A percentile compares a stretch with the other conserved stretches of the same genome.
Evolutionary conservation across 257 asterid genomes (phyloP).

Genomic region (Buddleja alternifolia): DNA sequence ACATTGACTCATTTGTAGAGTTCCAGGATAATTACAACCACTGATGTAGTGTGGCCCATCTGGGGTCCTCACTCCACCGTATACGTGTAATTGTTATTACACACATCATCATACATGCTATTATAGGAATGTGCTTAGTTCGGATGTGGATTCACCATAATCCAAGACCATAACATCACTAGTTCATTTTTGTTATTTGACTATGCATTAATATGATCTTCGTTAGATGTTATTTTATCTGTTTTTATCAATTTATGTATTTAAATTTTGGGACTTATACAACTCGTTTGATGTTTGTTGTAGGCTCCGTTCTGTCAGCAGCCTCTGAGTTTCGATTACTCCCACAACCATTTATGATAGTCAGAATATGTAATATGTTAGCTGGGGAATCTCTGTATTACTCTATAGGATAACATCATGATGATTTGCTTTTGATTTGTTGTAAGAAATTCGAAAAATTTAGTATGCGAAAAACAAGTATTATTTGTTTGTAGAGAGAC

Average conservation of each 20-base stretch:
- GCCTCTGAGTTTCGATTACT: slow-evolving; percentile 85
- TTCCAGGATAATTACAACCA: no score
- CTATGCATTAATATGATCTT: not conserved
- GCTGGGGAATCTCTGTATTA: slow-evolving; percentile 34
- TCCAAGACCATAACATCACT: no score
- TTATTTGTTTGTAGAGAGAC: slow-evolving; percentile 28
- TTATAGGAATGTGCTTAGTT: not conserved
- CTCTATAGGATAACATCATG: slow-evolving; percentile 3
- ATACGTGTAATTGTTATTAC: no score
- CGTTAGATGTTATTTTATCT: not conserved
- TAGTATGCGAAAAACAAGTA: slow-evolving; percentile 17
- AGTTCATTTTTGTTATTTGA: not conserved
- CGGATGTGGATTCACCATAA: not conserved
- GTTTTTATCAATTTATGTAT: not conserved
- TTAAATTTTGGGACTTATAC: not conserved
- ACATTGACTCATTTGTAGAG: no score
- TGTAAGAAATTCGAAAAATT: slow-evolving; percentile 25
- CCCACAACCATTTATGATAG: slow-evolving; percentile 55
- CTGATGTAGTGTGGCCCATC: no score
- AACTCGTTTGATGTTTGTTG: slow-evolving; percentile 25
- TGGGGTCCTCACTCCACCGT: no score
- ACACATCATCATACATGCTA: not conserved
- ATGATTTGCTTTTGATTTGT: slow-evolving; percentile 23
- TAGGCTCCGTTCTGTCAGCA: slow-evolving; percentile 91
- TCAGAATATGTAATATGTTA: slow-evolving; percentile 7